Evolutionary conservation across 192 early-diverging fungal genomes (phyloP).

Genomic region (Backusella morwellensis): DNA sequence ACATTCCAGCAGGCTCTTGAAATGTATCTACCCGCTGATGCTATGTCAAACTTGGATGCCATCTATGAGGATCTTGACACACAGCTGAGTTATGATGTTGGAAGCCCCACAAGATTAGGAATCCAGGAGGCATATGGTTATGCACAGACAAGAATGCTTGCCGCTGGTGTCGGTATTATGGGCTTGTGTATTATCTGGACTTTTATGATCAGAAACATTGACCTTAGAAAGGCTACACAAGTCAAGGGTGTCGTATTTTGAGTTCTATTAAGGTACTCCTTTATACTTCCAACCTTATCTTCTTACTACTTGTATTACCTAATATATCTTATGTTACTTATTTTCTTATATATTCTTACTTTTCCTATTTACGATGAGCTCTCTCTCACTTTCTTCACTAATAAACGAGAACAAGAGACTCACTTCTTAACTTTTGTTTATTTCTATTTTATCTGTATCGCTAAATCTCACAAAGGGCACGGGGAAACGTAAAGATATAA

Average conservation of each 20-base stretch:
- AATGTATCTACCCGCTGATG: not conserved
- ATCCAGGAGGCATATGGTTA: slow-evolving; percentile 11
- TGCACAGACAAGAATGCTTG: not conserved
- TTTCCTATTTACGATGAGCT: too few species aligned
- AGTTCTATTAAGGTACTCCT: too few species aligned
- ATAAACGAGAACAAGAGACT: too few species aligned
- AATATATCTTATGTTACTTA: too few species aligned
- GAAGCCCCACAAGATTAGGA: not conserved
- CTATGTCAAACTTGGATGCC: not conserved
- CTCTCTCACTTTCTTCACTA: too few species aligned
- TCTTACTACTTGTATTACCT: too few species aligned
- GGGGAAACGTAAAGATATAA: too few species aligned
- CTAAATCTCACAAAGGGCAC: too few species aligned
- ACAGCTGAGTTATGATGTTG: slow-evolving; percentile 3
- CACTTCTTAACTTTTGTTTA: too few species aligned
- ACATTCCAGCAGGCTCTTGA: slow-evolving; percentile 1
- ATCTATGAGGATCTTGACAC: slow-evolving; percentile 11
- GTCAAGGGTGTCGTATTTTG: not conserved
- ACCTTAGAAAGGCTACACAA: not conserved
- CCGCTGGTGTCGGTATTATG: not conserved
- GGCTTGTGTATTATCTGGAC: not conserved
- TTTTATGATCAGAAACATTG: not conserved
- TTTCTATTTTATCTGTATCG: too few species aligned
- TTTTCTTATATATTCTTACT: too few species aligned
- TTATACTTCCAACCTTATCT: too few species aligned